phyloP scores from a whole-genome alignment of 768 basidiomycete genomes.

The Kwoniella sp. region DNA sequence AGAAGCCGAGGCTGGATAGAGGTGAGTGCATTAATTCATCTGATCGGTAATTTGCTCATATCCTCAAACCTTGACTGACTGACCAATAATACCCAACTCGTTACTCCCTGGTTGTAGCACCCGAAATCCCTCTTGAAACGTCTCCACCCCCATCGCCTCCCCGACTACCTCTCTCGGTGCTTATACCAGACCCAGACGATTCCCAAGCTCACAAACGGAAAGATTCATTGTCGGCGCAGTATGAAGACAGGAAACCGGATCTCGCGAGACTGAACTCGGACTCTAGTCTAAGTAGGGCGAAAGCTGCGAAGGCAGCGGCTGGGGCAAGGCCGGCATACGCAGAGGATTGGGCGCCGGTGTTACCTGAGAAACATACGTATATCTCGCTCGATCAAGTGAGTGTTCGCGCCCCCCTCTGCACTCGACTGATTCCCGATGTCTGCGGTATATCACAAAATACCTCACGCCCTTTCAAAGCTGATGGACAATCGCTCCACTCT shows the following conservation, averaged over 20 bases:
- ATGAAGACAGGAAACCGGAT: slow-evolving; percentile 29
- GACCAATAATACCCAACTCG: too few species aligned
- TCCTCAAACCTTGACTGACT: too few species aligned
- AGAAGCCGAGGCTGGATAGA: slow-evolving; percentile 3
- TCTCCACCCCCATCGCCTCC: slow-evolving; percentile 17
- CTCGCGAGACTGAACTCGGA: slow-evolving; percentile 2
- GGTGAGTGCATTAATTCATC: neutral
- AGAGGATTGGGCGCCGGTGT: slow-evolving; percentile 33
- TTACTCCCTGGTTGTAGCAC: too few species aligned
- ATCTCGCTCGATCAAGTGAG: neutral
- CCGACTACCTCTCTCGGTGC: neutral
- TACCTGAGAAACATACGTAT: slow-evolving; percentile 39
- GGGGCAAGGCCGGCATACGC: slow-evolving; percentile 23
- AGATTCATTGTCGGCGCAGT: neutral
- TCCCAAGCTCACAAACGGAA: neutral
- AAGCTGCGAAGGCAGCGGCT: neutral
- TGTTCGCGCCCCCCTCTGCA: neutral
- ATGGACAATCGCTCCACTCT: too few species aligned
- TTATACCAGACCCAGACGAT: neutral
- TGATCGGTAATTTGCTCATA: too few species aligned
- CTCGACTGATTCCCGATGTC: too few species aligned
- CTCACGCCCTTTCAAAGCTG: too few species aligned
- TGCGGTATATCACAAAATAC: too few species aligned
- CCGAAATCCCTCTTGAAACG: neutral
- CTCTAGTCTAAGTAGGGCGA: neutral